Base-by-base conservation (phyloP, 139 green algal genomes). In the Picochlorum sp. region DNA sequence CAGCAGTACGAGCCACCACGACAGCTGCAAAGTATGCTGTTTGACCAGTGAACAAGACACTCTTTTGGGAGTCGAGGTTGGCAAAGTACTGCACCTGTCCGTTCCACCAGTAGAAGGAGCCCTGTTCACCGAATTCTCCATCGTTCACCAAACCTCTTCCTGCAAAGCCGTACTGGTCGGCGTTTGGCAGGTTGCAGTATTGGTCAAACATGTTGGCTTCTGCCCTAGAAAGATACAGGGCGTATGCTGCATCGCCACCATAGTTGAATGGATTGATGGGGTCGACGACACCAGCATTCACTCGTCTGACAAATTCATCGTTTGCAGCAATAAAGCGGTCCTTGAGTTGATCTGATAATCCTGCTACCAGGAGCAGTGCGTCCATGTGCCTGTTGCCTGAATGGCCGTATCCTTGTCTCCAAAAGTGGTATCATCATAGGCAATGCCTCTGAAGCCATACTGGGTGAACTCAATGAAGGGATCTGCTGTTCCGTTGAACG, bases 1-100 rank as follows among this genome's bases (percentile, higher is more conserved):
- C 85, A 7, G 71, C 75, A 61, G 75, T 80, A 85, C 69, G 85
- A 57, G 41, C 69, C 73, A 60, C 65, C 32, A 92, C 74, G 49
- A 90, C 79, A 0, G 66, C 70, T 23, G 85, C 67, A 57, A 92
- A 92, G 74, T 92, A 92, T 20, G 85, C 81, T 11, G 75, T 81
- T 72, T 92, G 85, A 3, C 63, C 85, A 59, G 83, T 80, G 7
- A 24, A 21, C 49, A 92, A 74, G 47, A 79, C 74, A 54, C 69
- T 69, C 6, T 32, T 20, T 64, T 92, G 83, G 63, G 85, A 83
- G 26, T 70, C 50, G 32, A 71, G 45, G 72, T 92, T 88, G 55
- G 82, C 81, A 37, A 65, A 75, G 49, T 63, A 51, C 76, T 86
- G 80, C 2, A 45, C 24, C 14, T 73, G 47, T 21, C 77, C 83